phyloP scores from a whole-genome alignment of 2,329 filamentous ascomycete species.

The Colletotrichum brevisporum region DNA sequence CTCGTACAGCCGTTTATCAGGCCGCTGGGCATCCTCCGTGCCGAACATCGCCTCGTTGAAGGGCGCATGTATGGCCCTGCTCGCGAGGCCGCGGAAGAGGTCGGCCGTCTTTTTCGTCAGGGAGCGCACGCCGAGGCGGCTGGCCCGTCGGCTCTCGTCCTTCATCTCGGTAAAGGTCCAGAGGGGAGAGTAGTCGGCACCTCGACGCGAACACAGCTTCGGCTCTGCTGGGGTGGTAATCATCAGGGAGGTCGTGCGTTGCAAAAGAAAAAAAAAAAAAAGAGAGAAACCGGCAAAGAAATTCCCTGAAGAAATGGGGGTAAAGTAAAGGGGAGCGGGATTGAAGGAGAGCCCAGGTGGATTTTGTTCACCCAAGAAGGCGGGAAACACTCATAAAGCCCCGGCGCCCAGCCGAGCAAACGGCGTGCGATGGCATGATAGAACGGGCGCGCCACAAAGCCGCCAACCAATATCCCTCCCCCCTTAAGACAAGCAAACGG shows the following conservation, averaged over 20 bases:
- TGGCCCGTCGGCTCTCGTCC: background rate
- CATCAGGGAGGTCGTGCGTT: no score
- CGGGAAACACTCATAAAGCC: no score
- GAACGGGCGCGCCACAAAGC: background rate
- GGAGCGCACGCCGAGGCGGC: conserved; percentile 15
- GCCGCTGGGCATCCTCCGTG: no score
- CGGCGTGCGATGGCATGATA: background rate
- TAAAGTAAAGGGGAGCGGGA: background rate
- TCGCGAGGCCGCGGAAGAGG: background rate
- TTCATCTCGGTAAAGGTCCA: conserved; percentile 23
- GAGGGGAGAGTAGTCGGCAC: background rate
- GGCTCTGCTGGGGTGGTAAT: background rate
- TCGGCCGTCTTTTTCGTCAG: conserved; percentile 4
- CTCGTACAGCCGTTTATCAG: background rate
- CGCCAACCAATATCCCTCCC: background rate
- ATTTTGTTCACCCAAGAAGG: no score
- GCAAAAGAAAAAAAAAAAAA: background rate
- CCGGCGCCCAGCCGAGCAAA: conserved; percentile 21
- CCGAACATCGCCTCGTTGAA: background rate
- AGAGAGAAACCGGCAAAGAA: background rate
- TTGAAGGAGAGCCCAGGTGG: no score
- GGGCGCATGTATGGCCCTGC: background rate
- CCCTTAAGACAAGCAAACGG: background rate
- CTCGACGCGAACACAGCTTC: background rate
- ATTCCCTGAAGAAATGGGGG: no score